Conservation (phyloP, 495 filamentous ascomycete species). For the Hyphodiscus hymeniophilus region DNA sequence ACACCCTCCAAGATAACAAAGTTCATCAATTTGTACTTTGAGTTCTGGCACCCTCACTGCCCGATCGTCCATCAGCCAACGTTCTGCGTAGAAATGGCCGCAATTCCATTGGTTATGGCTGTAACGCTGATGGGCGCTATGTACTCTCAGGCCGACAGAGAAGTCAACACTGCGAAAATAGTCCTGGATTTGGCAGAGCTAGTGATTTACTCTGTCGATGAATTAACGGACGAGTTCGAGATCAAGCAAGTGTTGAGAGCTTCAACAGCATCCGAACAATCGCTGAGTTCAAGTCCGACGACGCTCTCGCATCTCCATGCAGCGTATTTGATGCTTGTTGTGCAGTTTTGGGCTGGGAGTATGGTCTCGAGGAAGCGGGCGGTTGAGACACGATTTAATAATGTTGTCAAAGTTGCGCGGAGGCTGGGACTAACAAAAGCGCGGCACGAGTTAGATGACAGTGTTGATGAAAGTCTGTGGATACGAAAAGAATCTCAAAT, state of each 20-base stretch:
- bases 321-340: constrained; percentile 32
- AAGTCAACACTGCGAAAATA: constrained; percentile 30
- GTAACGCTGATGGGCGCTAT: constrained; percentile 41
- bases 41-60: constrained; percentile 40
- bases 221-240: constrained; percentile 35
- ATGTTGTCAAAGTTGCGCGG: constrained; percentile 27
- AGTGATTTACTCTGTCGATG: constrained; percentile 35
- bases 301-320: constrained; percentile 37
- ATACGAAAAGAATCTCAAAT: constrained; percentile 13
- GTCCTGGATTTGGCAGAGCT: constrained; percentile 40
- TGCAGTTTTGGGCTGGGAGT: constrained; percentile 41
- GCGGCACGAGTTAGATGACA: constrained; percentile 10
- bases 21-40: constrained; percentile 34
- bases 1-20: constrained; percentile 36
- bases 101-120: constrained; percentile 31
- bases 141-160: constrained; percentile 35
- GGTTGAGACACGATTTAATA: constrained; percentile 38
- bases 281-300: neutral
- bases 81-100: constrained; percentile 31
- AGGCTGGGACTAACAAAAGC: constrained; percentile 9
- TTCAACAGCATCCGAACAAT: neutral
- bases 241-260: constrained; percentile 21
- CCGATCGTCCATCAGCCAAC: constrained; percentile 33
- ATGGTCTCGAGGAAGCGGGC: constrained; percentile 32
- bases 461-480: constrained; percentile 10